phyloP scores from a whole-genome alignment of 345 rosid genomes.

The Pugionium cornutum region DNA sequence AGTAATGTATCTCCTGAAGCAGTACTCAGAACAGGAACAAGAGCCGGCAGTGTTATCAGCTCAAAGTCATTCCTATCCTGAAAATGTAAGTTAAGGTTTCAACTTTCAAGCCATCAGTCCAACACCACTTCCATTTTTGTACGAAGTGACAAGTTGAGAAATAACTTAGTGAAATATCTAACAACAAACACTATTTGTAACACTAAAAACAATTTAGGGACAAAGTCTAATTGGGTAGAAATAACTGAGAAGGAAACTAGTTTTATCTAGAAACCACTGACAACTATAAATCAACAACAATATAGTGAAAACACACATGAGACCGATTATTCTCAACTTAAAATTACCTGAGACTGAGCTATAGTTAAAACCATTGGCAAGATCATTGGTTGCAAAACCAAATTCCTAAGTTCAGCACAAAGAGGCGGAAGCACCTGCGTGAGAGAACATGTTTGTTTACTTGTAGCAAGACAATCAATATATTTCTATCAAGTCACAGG shows the following conservation, averaged over 20 bases:
- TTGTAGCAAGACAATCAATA: constrained; percentile 13
- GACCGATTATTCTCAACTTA: neutral
- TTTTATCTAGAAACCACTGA: neutral
- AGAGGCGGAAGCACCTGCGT: constrained; percentile 95
- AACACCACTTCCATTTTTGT: neutral
- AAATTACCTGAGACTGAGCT: constrained; percentile 87
- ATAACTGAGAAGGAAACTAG: neutral
- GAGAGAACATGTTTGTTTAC: constrained; percentile 32
- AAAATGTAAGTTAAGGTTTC: constrained; percentile 30
- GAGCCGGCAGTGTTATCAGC: constrained; percentile 89
- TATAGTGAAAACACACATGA: constrained; percentile 11
- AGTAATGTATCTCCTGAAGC: constrained; percentile 92
- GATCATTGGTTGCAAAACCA: constrained; percentile 95
- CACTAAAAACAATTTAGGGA: neutral
- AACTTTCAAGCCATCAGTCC: constrained; percentile 17
- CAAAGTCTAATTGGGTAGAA: neutral
- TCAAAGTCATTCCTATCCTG: constrained; percentile 92
- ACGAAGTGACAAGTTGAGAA: neutral
- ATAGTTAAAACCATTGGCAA: constrained; percentile 96
- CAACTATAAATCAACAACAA: constrained; percentile 17
- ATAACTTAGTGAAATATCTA: constrained; percentile 16
- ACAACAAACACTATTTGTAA: constrained; percentile 9
- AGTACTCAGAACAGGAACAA: constrained; percentile 82
- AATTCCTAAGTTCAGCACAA: constrained; percentile 96
- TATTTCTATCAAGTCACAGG: constrained; percentile 16